Evolutionary conservation across 306 rosid genomes (phyloP), one percentile per base, ranked within the genome.

Genomic region (Corylus heterophylla): DNA sequence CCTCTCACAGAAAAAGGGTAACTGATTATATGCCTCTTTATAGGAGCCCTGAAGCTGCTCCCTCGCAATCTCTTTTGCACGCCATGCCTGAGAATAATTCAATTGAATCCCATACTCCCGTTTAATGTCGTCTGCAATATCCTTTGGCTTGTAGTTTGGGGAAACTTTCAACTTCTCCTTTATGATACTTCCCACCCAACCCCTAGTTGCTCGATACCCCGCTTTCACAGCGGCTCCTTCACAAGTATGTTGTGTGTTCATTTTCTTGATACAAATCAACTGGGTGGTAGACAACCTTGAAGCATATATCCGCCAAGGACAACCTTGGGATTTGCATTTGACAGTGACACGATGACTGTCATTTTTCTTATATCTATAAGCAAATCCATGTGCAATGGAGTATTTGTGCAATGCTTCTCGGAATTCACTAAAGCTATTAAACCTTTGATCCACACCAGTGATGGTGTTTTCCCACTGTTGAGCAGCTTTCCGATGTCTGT

Each of bases 81-180:
- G 98, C 97, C 97, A 93, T 69, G 98, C 98, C 91, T 95, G 98
- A 67, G 98, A 95, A 84, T 95, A 95, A 71, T 92, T 95, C 83
- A 95, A 85, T 71, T 92, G 97, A 78, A 95, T 90, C 72, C 98
- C 98, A 74, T 92, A 95, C 73, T 95, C 98, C 49, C 98, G 90
- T 78, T 92, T 86, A 83, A 95, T 93, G 85, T 92, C 98, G 61
- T 90, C 90, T 17, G 97, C 98, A 17, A 95, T 95, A 85, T 90
- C 98, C 93, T 92, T 95, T 55, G 98, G 98, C 88, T 87, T 95
- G 89, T 95, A 95, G 84, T 89, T 92, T 56, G 97, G 98, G 69
- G 96, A 91, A 75, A 87, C 87, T 83, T 95, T 95, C 77, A 95
- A 68, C 85, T 95, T 95, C 88, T 95, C 98, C 89, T 93, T 95